phyloP scores from a whole-genome alignment of 164 flowering plant genomes.

The Houttuynia cordata region DNA sequence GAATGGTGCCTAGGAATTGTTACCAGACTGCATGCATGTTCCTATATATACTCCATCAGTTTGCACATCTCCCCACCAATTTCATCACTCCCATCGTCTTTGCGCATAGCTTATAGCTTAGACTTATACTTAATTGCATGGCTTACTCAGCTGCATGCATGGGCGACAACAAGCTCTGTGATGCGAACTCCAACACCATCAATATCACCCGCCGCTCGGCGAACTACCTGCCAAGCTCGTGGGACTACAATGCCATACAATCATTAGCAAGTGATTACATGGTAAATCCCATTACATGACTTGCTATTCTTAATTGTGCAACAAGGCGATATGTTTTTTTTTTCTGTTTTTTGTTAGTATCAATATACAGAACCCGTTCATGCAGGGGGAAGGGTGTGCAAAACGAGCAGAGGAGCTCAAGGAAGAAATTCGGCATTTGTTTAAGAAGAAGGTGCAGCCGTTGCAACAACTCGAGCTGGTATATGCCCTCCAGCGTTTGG shows the following conservation, averaged over 20 bases:
- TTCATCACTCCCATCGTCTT: no score
- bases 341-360: no score
- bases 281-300: neutral
- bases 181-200: no score
- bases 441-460: neutral
- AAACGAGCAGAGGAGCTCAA: neutral
- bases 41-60: no score
- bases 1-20: no score
- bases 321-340: no score
- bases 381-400: neutral
- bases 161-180: no score
- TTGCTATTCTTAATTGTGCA: neutral
- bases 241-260: neutral
- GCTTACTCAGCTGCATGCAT: no score
- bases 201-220: neutral
- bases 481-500: neutral
- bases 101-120: no score
- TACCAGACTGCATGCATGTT: no score
- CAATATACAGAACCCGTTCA: neutral
- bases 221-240: neutral
- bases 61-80: no score
- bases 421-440: neutral
- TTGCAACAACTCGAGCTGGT: neutral
- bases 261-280: neutral
- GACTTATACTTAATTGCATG: no score